A percentile compares a stretch with the other conserved stretches of the same genome.
Evolutionary conservation across 2,329 filamentous ascomycete genomes (phyloP).

Genomic region (Colletotrichum orbiculare): DNA sequence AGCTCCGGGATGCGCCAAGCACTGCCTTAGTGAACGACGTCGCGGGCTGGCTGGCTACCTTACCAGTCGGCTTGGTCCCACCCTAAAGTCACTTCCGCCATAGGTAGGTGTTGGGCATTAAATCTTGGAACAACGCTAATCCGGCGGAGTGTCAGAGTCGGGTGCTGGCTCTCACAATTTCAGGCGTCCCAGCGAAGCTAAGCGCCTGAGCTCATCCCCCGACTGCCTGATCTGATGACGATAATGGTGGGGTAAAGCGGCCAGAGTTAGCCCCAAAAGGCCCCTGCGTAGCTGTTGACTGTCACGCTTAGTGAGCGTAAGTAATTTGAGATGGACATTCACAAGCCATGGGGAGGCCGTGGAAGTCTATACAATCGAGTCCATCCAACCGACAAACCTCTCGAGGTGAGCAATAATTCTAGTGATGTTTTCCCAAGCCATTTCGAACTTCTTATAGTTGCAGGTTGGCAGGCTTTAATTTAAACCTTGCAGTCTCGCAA

Average conservation of each 20-base stretch:
- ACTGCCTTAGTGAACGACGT: too few relatives aligned
- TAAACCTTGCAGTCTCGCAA: too few relatives aligned
- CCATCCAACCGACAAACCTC: too few relatives aligned
- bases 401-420: too few relatives aligned
- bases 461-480: too few relatives aligned
- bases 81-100: background rate
- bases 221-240: constrained; percentile 26
- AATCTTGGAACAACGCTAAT: constrained; percentile 36
- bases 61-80: constrained; percentile 26
- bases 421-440: too few relatives aligned
- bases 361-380: too few relatives aligned
- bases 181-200: constrained; percentile 14
- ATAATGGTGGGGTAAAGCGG: constrained; percentile 32
- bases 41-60: constrained; percentile 8
- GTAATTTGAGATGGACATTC: background rate
- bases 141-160: constrained; percentile 20
- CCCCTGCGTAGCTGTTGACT: constrained; percentile 18
- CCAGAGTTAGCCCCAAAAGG: constrained; percentile 5
- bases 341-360: background rate
- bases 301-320: too few relatives aligned
- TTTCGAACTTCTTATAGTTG: too few relatives aligned
- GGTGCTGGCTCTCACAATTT: constrained; percentile 9
- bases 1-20: constrained; percentile 36
- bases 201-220: constrained; percentile 7
- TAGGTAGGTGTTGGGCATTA: constrained; percentile 14